Base-by-base conservation (phyloP, 768 basidiomycete species). In the Scleroderma bovista region DNA sequence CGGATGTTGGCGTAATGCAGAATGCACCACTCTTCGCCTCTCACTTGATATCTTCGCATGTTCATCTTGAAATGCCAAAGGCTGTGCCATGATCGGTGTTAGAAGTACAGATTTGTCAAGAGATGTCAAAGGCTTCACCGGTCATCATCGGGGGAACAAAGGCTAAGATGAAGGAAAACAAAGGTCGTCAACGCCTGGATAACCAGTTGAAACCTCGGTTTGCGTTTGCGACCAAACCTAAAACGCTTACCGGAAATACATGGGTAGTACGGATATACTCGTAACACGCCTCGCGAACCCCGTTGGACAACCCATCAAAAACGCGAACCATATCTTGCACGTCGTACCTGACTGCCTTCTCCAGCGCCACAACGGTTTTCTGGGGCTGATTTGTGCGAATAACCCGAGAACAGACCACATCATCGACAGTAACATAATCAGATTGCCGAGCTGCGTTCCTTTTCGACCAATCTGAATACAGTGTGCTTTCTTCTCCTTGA, bases 141-240 rank as follows among this genome's bases (percentile, higher is more conserved):
- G 33, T 48, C 49, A 33, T 64, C 43, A 16, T 55, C 59, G 3
- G 40, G 23, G 10, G 41, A 48, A 29, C 65, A 67, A 23, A 65
- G 23, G 12, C 50, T 62, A 53, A 65, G 40, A 42, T 67, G 64
- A 37, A 54, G 52, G 9, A 62, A 65, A 16, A 65, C 39, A 44
- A 50, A 58, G 9, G 58, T 60, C 17, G 55, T 50, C 26, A 64
- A 24, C 32, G 58, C 56, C 63, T 66, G 22, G 26, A 29, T 36
- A 2, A 49, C 13, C 10, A 22, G 9, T 24, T 33, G 12, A 12
- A 11, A 13, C 37, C 19, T 24, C 10, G 46, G 15, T 17, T 9
- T n/a, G 32, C n/a, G 16, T 20, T 57, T 33, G 33, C 60, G 63
- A 12, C 58, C 49, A 45, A 63, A 65, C 31, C n/a, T 36, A n/a